Conservation (phyloP, 495 filamentous ascomycete genomes). For the Tetracladium setigerum region DNA sequence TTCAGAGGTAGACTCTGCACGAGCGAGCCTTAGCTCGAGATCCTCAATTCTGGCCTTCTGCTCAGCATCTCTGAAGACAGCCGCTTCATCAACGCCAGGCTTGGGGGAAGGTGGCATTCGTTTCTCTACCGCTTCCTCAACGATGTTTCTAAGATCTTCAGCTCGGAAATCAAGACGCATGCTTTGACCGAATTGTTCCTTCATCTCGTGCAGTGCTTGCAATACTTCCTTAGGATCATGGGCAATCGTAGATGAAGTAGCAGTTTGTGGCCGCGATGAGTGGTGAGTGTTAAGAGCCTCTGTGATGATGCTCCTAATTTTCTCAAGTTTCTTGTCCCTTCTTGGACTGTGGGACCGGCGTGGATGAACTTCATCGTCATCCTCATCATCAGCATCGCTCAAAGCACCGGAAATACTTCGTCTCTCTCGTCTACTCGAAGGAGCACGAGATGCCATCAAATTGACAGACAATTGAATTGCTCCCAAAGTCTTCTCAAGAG, state of each 20-base stretch:
- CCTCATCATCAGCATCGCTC: conserved; percentile 85
- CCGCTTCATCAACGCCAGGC: conserved; percentile 25
- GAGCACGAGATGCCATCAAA: conserved; percentile 31
- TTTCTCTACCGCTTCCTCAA: conserved; percentile 50
- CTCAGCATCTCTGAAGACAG: conserved; percentile 19
- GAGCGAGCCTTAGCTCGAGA: conserved; percentile 38
- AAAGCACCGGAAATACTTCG: conserved; percentile 56
- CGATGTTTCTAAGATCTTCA: conserved; percentile 49
- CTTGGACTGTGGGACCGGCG: conserved; percentile 59
- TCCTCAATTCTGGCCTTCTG: conserved; percentile 23
- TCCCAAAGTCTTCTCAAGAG: conserved; percentile 69
- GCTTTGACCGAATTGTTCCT: conserved; percentile 36
- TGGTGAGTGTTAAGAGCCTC: conserved; percentile 68
- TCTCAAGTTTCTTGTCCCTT: conserved; percentile 71
- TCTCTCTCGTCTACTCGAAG: conserved; percentile 37
- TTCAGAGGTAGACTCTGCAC: conserved; percentile 42
- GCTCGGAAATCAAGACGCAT: conserved; percentile 36
- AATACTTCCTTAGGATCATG: conserved; percentile 45
- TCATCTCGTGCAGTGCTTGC: conserved; percentile 50
- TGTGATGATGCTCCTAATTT: conserved; percentile 69
- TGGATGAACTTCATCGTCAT: conserved; percentile 63
- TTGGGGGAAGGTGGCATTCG: conserved; percentile 33
- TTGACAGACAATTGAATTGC: conserved; percentile 63
- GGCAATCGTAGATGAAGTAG: conserved; percentile 17
- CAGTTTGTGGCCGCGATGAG: conserved; percentile 12